phyloP scores from a whole-genome alignment of 768 basidiomycete genomes.

The Tubosaeta brunneosetosa region DNA sequence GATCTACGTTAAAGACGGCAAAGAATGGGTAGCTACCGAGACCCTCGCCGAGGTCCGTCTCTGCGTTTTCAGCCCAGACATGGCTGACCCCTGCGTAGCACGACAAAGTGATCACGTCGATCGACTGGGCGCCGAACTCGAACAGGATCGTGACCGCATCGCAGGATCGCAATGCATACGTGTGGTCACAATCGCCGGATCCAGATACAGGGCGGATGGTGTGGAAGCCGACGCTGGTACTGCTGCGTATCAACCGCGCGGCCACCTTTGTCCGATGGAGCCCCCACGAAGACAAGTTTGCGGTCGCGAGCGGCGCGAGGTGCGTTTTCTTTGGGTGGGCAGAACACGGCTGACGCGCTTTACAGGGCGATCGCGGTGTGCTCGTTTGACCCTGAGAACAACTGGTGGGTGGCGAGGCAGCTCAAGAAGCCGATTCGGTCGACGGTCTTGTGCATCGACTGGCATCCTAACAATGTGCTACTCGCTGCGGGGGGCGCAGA shows the following conservation, averaged over 20 bases:
- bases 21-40: conserved; percentile 66
- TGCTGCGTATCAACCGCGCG: conserved; percentile 91
- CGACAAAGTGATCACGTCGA: conserved; percentile 95
- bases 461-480: conserved; percentile 99
- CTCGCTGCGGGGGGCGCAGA: conserved; percentile 97
- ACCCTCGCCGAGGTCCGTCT: conserved; percentile 74
- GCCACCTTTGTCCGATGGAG: conserved; percentile 96
- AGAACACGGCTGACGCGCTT: background rate
- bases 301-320: conserved; percentile 95
- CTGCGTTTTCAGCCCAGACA: background rate
- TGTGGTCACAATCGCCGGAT: conserved; percentile 85
- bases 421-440: conserved; percentile 97
- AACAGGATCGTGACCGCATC: conserved; percentile 98
- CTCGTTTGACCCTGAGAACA: conserved; percentile 94
- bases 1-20: conserved; percentile 65
- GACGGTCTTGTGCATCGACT: conserved; percentile 90
- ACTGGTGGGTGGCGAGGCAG: conserved; percentile 98
- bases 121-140: conserved; percentile 96
- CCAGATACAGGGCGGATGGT: conserved; percentile 60
- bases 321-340: conserved; percentile 23
- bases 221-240: conserved; percentile 97
- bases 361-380: conserved; percentile 89
- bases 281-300: conserved; percentile 97
- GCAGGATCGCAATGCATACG: conserved; percentile 98
- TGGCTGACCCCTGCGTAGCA: conserved; percentile 44